These are phyloP conservation scores for Fomitopsis pulvina DNA, from an alignment of 768 basidiomycete species.

Conservation along the genomic window DNA sequence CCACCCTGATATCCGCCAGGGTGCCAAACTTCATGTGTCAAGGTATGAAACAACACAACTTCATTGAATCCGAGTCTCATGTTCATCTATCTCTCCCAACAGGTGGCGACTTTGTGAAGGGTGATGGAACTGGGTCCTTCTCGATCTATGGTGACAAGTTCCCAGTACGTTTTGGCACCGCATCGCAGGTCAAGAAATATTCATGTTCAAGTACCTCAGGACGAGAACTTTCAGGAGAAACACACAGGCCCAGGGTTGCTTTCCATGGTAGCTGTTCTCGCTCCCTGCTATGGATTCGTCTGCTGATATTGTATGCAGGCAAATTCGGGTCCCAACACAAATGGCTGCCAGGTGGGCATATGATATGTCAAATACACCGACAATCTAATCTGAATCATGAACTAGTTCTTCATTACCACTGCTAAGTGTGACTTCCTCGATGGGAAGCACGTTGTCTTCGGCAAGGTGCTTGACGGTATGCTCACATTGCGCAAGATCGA, in stretches of 20 bases:
- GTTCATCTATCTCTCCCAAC: not conserved
- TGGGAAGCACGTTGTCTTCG: conserved; percentile 91
- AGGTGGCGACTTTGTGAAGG: conserved; percentile 94
- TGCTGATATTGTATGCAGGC: conserved; percentile 46
- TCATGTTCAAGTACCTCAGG: conserved; percentile 35
- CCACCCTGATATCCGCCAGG: conserved; percentile 28
- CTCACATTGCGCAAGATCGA: conserved; percentile 95
- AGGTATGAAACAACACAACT: too few relatives aligned
- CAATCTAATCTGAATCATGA: not conserved
- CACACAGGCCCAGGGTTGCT: conserved; percentile 82
- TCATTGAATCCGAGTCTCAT: not conserved
- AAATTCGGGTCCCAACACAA: conserved; percentile 91
- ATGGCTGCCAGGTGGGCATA: conserved; percentile 75
- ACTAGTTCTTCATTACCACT: conserved; percentile 96
- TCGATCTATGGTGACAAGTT: conserved; percentile 98
- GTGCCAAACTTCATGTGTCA: conserved; percentile 97
- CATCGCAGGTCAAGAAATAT: not conserved
- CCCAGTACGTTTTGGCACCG: conserved; percentile 45
- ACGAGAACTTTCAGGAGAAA: conserved; percentile 92
- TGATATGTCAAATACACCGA: not conserved
- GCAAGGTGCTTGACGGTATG: conserved; percentile 88
- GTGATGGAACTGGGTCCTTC: conserved; percentile 92
- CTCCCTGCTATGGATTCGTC: not conserved
- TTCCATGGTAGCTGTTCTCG: conserved; percentile 63
- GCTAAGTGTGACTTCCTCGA: conserved; percentile 94